Percentiles rank a stretch among this genome's conserved stretches.
Conservation (phyloP, 2,329 filamentous ascomycete species). For the Thelonectria olida region DNA sequence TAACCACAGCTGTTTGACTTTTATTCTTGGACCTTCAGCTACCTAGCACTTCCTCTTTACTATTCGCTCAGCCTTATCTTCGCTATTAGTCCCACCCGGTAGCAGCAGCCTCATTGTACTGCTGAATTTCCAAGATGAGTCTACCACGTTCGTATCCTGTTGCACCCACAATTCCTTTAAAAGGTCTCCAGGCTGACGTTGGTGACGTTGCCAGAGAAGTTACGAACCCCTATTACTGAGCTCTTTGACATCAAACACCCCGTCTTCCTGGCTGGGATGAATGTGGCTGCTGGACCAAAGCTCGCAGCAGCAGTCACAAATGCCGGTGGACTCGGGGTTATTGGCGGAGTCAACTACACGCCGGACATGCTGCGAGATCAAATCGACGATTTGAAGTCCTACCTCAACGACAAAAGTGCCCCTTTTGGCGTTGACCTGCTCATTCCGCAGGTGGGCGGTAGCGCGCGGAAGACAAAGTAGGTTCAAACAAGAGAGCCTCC, state of each 20-base stretch:
- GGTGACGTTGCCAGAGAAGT: too few relatives aligned
- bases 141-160: too few relatives aligned
- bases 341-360: constrained; percentile 94
- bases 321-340: constrained; percentile 94
- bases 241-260: constrained; percentile 98
- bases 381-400: constrained; percentile 92
- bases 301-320: constrained; percentile 97
- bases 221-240: constrained; percentile 93
- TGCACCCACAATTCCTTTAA: too few relatives aligned
- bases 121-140: too few relatives aligned
- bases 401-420: constrained; percentile 87
- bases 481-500: too few relatives aligned
- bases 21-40: too few relatives aligned
- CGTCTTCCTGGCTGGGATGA: constrained; percentile 96
- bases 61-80: too few relatives aligned
- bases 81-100: too few relatives aligned
- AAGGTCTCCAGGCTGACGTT: too few relatives aligned
- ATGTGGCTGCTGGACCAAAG: constrained; percentile 96
- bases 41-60: too few relatives aligned
- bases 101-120: too few relatives aligned
- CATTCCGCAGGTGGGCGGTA: constrained; percentile 93
- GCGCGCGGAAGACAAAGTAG: constrained; percentile 91
- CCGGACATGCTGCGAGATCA: constrained; percentile 97
- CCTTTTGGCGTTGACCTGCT: constrained; percentile 96
- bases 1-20: too few relatives aligned